Evolutionary conservation across 2,329 filamentous ascomycete species (phyloP).

Genomic region (Rutstroemia sp.): DNA sequence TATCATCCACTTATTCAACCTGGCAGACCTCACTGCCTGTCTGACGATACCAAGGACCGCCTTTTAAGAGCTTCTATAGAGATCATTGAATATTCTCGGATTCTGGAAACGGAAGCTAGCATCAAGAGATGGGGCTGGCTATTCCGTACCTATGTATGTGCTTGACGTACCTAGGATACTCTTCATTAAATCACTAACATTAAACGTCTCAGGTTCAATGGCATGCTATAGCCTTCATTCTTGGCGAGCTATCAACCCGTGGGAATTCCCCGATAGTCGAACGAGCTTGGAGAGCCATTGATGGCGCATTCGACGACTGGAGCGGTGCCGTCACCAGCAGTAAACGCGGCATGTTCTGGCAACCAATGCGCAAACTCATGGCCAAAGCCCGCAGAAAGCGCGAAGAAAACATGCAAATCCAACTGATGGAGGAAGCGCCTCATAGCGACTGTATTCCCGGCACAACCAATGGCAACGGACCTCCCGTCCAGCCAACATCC

Average conservation of each 20-base stretch:
- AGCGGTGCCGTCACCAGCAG: slow-evolving; percentile 22
- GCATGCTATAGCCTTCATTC: slow-evolving; percentile 38
- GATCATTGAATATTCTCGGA: slow-evolving; percentile 34
- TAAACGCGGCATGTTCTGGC: slow-evolving; percentile 54
- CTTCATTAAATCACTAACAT: not conserved
- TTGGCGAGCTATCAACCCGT: slow-evolving; percentile 33
- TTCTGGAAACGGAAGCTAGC: slow-evolving; percentile 31
- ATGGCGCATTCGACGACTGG: slow-evolving; percentile 27
- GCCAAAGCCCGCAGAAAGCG: slow-evolving; percentile 48
- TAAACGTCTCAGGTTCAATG: slow-evolving; percentile 29
- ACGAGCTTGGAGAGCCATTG: slow-evolving; percentile 34
- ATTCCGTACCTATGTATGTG: slow-evolving; percentile 29
- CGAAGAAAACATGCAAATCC: slow-evolving; percentile 37
- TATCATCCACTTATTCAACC: slow-evolving; percentile 29
- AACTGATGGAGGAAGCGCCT: slow-evolving; percentile 13
- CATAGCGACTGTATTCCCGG: too few species aligned
- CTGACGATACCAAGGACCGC: slow-evolving; percentile 30
- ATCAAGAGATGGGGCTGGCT: slow-evolving; percentile 37
- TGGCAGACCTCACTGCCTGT: slow-evolving; percentile 25
- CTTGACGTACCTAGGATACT: not conserved
- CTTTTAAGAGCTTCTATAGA: slow-evolving; percentile 34
- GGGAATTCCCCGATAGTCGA: slow-evolving; percentile 32
- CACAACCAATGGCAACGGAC: not conserved
- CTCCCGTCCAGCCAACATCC: not conserved
- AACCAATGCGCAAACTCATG: slow-evolving; percentile 53